Base-by-base conservation (phyloP, 2,329 filamentous ascomycete genomes). In the Coniochaeta pulveracea region DNA sequence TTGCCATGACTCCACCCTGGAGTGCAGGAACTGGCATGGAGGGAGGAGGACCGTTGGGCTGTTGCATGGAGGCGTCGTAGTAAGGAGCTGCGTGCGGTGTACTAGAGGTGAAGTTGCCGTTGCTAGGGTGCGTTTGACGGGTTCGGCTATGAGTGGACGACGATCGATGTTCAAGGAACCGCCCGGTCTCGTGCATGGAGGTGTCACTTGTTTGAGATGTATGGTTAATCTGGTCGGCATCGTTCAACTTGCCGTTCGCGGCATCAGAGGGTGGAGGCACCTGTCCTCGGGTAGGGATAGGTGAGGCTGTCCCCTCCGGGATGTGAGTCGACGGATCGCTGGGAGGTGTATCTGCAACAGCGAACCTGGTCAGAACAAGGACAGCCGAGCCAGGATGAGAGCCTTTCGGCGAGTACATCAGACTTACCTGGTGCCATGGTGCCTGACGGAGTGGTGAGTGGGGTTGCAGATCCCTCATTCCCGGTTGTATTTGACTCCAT, bases 31-130 rank as follows among this genome's bases (percentile, higher is more conserved):
- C 31, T 3, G 38, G 39, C 30, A 41, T 29, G 6, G 42, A 64
- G 57, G 6, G 60, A 58, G n/a, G 64, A 25, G 67, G 67, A n/a
- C n/a, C n/a, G n/a, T n/a, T n/a, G n/a, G n/a, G n/a, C n/a, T n/a
- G n/a, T n/a, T n/a, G n/a, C n/a, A n/a, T n/a, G n/a, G n/a, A n/a
- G n/a, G n/a, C n/a, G n/a, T n/a, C n/a, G n/a, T n/a, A n/a, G n/a
- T n/a, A n/a, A n/a, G n/a, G n/a, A n/a, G n/a, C n/a, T n/a, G n/a
- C 65, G 19, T 63, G 55, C 39, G 70, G 67, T 6, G 58, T 59
- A 21, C 69, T 69, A 44, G 77, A 76, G 40, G 74, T 61, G 33
- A 76, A 54, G 47, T 64, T 74, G 23, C 67, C 61, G 37, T 65
- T 65, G 47, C 67, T 76, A 10, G 61, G 63, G 34, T 69, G 71